Conservation (phyloP, 495 filamentous ascomycete species). For the Penicillium salamii region DNA sequence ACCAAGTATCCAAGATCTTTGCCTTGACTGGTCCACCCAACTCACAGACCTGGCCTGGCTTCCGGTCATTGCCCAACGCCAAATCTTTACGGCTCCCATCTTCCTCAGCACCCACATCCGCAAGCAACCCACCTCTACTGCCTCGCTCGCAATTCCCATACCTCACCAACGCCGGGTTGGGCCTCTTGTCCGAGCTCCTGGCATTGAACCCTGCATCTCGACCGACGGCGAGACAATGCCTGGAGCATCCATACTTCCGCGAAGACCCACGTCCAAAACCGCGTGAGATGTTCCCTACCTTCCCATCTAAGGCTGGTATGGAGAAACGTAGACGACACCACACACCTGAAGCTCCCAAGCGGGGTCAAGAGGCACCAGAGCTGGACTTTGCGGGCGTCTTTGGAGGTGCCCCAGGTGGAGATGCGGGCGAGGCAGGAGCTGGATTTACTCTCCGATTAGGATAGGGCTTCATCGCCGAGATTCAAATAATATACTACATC, state of each 20-base stretch:
- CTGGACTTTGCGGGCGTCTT: constrained; percentile 72
- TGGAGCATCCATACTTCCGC: constrained; percentile 78
- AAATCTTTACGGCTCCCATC: constrained; percentile 75
- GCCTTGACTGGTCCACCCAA: constrained; percentile 87
- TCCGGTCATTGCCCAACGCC: constrained; percentile 86
- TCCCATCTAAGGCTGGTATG: constrained; percentile 90
- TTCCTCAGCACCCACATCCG: constrained; percentile 25
- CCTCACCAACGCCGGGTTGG: constrained; percentile 70
- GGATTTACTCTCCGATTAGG: constrained; percentile 79
- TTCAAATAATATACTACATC: too few species aligned
- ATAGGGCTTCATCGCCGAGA: constrained; percentile 6
- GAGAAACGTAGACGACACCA: constrained; percentile 71
- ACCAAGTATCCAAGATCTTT: constrained; percentile 82
- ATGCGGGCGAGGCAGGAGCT: constrained; percentile 70
- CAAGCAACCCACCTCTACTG: constrained; percentile 29
- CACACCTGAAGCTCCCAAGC: constrained; percentile 82
- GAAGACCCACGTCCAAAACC: constrained; percentile 88
- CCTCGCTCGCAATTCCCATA: constrained; percentile 74
- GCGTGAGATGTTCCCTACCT: constrained; percentile 84
- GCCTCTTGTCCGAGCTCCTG: constrained; percentile 66
- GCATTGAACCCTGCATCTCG: constrained; percentile 70
- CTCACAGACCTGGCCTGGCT: constrained; percentile 80
- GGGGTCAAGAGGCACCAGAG: constrained; percentile 66
- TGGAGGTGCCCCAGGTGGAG: constrained; percentile 70
- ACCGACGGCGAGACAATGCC: constrained; percentile 66